These are phyloP conservation scores for Cardamine resedifolia DNA, from an alignment of 345 rosid genomes.

Conservation along the genomic window DNA sequence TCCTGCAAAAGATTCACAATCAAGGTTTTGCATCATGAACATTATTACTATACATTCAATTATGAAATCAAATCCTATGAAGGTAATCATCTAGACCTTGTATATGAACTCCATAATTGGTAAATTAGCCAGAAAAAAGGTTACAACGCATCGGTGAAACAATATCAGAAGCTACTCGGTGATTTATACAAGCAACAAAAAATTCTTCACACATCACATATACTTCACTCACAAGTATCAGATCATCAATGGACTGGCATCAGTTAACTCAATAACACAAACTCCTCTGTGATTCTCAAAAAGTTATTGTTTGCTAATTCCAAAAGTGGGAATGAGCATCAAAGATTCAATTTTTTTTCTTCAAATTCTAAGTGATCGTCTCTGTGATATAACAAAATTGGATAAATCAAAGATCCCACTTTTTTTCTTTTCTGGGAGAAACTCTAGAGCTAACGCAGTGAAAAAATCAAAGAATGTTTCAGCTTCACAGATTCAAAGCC, in stretches of 20 bases:
- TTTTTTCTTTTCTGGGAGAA: background rate
- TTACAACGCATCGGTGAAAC: background rate
- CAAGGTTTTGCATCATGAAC: conserved; percentile 17
- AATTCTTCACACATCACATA: background rate
- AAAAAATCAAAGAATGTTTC: background rate
- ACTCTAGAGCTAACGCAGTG: background rate
- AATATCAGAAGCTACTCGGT: background rate
- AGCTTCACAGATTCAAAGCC: conserved; percentile 18
- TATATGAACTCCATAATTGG: background rate
- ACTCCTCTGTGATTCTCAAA: background rate
- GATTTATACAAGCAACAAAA: background rate
- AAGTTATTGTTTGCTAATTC: background rate
- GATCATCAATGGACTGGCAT: background rate
- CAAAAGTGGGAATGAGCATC: conserved; percentile 11
- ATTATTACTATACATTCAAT: background rate
- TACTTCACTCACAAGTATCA: background rate
- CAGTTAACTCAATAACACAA: background rate
- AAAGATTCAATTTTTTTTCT: background rate
- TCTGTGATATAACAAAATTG: conserved; percentile 3
- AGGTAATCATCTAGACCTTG: conserved; percentile 1
- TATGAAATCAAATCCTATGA: background rate
- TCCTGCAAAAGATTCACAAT: conserved; percentile 11
- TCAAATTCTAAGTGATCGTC: background rate
- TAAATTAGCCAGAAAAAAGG: background rate
- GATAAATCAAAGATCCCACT: background rate